These are phyloP conservation scores for Truncatella angustata DNA, from an alignment of 2,329 filamentous ascomycete genomes.

Conservation along the genomic window DNA sequence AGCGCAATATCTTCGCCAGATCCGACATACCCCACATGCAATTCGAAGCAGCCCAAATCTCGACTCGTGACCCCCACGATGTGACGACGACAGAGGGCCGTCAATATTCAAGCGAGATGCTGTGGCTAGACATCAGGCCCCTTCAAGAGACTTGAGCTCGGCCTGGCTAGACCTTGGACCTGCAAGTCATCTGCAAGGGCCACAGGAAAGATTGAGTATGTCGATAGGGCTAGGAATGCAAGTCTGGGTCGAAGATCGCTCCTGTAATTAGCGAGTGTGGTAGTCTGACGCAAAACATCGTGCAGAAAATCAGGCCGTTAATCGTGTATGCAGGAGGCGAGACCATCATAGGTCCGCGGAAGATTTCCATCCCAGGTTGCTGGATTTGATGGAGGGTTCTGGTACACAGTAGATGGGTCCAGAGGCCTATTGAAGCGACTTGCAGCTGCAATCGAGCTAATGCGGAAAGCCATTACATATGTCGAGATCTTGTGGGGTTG, in stretches of 20 bases:
- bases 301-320: neutral
- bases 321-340: neutral
- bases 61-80: neutral
- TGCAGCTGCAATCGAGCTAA: constrained; percentile 1
- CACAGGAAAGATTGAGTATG: neutral
- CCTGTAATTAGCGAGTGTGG: neutral
- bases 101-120: neutral
- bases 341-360: neutral
- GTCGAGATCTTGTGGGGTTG: neutral
- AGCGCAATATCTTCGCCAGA: neutral
- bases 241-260: neutral
- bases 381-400: neutral
- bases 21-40: neutral
- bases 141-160: too few relatives aligned
- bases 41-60: neutral
- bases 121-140: neutral
- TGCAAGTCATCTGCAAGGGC: neutral
- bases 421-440: neutral
- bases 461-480: neutral
- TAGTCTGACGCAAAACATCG: neutral
- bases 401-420: neutral
- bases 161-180: neutral
- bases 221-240: neutral
- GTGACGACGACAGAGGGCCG: neutral
- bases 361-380: neutral